Percentiles rank a stretch among this genome's conserved stretches.
Evolutionary conservation across 108 stramenopile genomes (phyloP).

Genomic region (Pseudonitzschia multiseries): DNA sequence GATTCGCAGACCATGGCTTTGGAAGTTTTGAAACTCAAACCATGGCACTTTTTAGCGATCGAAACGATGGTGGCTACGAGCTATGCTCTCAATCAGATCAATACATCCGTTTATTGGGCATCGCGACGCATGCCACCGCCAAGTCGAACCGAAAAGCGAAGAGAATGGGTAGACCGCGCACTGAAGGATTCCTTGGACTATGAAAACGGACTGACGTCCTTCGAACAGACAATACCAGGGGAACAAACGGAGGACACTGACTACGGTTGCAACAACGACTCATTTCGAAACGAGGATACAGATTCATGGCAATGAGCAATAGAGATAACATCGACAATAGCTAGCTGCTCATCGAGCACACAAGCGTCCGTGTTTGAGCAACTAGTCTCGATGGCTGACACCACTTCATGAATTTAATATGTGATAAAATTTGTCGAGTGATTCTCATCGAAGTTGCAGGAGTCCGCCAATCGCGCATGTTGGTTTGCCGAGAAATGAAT

Average conservation of each 20-base stretch:
- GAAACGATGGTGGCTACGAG: constrained; percentile 13
- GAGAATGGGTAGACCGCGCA: constrained; percentile 6
- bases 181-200: background rate
- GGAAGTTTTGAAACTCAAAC: constrained; percentile 1
- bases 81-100: background rate
- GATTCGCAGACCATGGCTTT: background rate
- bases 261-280: background rate
- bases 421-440: too few relatives aligned
- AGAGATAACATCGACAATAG: background rate
- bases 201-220: background rate
- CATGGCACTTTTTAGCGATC: constrained; percentile 15
- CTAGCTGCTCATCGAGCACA: too few relatives aligned
- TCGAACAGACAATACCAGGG: too few relatives aligned
- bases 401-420: too few relatives aligned
- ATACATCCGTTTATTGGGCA: background rate
- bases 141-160: background rate
- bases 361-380: too few relatives aligned
- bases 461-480: too few relatives aligned
- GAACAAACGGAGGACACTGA: background rate
- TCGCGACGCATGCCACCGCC: background rate
- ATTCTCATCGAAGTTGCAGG: too few relatives aligned
- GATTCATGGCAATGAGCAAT: background rate
- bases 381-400: too few relatives aligned
- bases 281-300: background rate
- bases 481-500: too few relatives aligned